These are phyloP conservation scores for Coniochaeta ligniaria DNA, from an alignment of 2,329 filamentous ascomycete genomes.

Conservation along the genomic window DNA sequence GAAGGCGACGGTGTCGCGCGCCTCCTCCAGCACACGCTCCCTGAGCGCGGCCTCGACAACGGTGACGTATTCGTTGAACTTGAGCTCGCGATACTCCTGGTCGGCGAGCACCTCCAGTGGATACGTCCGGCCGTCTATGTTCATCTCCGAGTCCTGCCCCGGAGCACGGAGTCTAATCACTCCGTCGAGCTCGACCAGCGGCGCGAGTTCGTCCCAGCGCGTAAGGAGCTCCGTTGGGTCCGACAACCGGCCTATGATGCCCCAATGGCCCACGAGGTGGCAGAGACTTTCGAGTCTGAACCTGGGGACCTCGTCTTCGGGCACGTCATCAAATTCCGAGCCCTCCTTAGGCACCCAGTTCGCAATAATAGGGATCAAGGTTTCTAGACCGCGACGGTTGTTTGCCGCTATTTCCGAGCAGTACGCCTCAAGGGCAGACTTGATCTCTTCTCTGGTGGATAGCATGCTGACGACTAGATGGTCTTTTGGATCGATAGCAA, in stretches of 20 bases:
- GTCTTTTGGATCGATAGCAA: neutral
- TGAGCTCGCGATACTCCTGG: neutral
- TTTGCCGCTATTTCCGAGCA: neutral
- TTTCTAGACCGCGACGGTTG: neutral
- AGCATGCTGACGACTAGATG: neutral
- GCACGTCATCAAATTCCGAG: neutral
- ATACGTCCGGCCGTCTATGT: neutral
- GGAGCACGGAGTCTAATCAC: neutral
- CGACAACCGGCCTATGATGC: neutral
- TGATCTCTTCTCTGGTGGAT: neutral
- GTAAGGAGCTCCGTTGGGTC: neutral
- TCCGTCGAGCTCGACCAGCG: neutral
- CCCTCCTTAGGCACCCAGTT: neutral
- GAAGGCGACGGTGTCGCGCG: neutral
- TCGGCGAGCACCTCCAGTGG: neutral
- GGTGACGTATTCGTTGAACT: neutral
- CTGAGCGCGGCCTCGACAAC: neutral
- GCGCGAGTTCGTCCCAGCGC: neutral
- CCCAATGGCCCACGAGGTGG: neutral
- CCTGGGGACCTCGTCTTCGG: neutral
- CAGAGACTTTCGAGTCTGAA: neutral
- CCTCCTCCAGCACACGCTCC: neutral
- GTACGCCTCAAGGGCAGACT: neutral
- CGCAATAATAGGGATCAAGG: neutral
- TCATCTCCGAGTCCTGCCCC: neutral